Conservation (phyloP, 2,329 filamentous ascomycete genomes). For the Aspergillus hiratsukae region DNA sequence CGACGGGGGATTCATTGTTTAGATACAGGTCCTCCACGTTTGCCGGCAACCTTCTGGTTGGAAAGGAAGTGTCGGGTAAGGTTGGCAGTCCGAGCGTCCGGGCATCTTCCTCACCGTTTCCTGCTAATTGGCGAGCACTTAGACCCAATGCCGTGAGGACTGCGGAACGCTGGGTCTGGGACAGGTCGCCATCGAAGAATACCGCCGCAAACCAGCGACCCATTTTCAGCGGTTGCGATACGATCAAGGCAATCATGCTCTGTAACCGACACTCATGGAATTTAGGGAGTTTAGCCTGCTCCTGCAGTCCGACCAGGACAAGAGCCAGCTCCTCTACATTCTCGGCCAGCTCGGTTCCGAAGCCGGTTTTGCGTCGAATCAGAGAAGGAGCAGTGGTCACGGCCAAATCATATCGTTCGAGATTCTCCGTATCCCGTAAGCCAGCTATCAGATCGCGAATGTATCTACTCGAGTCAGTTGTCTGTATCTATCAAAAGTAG, state of each 20-base stretch:
- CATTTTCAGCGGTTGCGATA: slow-evolving; percentile 71
- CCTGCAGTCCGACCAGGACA: slow-evolving; percentile 72
- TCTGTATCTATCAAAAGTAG: neutral
- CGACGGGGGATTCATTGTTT: slow-evolving; percentile 52
- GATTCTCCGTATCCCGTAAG: slow-evolving; percentile 74
- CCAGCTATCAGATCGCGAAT: slow-evolving; percentile 77
- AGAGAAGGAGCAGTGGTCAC: slow-evolving; percentile 71
- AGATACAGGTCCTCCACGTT: slow-evolving; percentile 70
- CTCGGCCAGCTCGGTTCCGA: slow-evolving; percentile 81
- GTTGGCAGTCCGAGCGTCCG: slow-evolving; percentile 29
- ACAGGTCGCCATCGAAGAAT: slow-evolving; percentile 91
- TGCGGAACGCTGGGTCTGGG: slow-evolving; percentile 74
- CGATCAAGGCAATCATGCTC: slow-evolving; percentile 74
- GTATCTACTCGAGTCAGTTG: slow-evolving; percentile 48
- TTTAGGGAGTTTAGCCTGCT: slow-evolving; percentile 74
- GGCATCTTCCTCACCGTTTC: slow-evolving; percentile 58
- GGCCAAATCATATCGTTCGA: slow-evolving; percentile 77
- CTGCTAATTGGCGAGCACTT: slow-evolving; percentile 77
- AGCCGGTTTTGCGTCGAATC: slow-evolving; percentile 82
- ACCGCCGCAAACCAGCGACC: slow-evolving; percentile 78
- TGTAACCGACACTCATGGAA: slow-evolving; percentile 74
- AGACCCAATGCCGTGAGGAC: slow-evolving; percentile 79
- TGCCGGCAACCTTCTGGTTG: slow-evolving; percentile 72
- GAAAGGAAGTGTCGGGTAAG: slow-evolving; percentile 54
- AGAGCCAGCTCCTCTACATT: slow-evolving; percentile 77